Evolutionary conservation across 139 green algal species (phyloP).

Genomic region (Coccomyxa sp.): DNA sequence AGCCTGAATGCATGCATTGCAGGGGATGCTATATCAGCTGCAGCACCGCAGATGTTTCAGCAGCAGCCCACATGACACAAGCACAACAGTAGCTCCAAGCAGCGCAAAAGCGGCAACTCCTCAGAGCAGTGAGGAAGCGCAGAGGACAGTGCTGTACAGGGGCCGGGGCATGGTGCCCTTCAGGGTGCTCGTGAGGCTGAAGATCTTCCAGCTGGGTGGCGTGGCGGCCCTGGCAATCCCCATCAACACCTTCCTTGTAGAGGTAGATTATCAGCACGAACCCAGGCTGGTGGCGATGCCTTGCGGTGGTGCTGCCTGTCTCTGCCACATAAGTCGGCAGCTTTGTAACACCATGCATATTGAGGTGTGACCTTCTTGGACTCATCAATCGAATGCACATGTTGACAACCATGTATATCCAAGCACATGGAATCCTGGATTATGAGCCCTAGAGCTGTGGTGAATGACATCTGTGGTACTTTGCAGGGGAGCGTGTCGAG

Average conservation of each 20-base stretch:
- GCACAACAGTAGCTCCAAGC: no score
- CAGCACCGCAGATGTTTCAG: background rate
- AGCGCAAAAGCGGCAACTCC: background rate
- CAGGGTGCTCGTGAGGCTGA: conserved; percentile 63
- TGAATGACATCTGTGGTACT: background rate
- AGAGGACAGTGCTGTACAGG: conserved; percentile 48
- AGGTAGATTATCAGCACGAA: conserved; percentile 7
- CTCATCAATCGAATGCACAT: background rate
- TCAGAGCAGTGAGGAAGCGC: background rate
- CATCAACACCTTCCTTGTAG: conserved; percentile 26
- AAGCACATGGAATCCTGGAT: background rate
- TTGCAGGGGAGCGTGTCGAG: conserved; percentile 17
- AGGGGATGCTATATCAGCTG: background rate
- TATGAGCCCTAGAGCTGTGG: background rate
- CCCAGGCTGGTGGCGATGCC: background rate
- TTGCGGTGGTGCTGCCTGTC: background rate
- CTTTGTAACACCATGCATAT: background rate
- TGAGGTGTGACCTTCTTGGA: background rate
- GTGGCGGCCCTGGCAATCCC: conserved; percentile 29
- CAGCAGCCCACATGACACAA: background rate
- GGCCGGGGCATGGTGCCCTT: conserved; percentile 60
- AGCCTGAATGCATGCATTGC: no score
- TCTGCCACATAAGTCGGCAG: background rate
- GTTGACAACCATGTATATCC: background rate
- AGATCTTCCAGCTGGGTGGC: conserved; percentile 69